A percentile compares a stretch with the other conserved stretches of the same genome.
phyloP scores from a whole-genome alignment of 208 protist species.

The Leptomonas pyrrhocoris region DNA sequence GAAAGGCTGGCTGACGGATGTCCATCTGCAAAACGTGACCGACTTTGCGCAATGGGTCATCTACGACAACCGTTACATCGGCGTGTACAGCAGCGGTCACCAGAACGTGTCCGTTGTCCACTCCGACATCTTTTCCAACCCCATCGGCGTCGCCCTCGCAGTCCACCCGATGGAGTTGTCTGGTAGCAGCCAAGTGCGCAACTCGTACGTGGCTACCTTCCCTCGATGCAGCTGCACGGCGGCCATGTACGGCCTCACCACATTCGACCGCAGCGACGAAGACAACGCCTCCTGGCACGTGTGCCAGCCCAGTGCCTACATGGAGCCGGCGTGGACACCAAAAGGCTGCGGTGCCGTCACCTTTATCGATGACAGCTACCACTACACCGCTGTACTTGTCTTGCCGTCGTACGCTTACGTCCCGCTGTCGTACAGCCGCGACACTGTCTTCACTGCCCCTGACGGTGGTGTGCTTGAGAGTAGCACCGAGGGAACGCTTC shows the following conservation, averaged over 20 bases:
- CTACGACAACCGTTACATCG: constrained; percentile 37
- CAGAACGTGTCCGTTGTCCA: constrained; percentile 26
- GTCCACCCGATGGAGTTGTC: constrained; percentile 15
- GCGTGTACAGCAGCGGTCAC: constrained; percentile 46
- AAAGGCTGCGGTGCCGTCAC: constrained; percentile 24
- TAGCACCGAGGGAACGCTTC: constrained; percentile 12
- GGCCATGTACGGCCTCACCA: constrained; percentile 4
- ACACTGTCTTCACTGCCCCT: constrained; percentile 12
- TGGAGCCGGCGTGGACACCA: constrained; percentile 2
- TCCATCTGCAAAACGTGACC: not conserved
- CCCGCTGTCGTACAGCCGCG: constrained; percentile 36
- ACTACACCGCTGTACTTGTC: constrained; percentile 37
- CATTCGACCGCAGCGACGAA: not conserved
- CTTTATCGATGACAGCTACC: constrained; percentile 31
- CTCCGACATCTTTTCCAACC: constrained; percentile 41
- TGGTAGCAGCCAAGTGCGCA: constrained; percentile 18
- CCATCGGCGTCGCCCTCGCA: constrained; percentile 36
- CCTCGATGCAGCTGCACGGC: constrained; percentile 22
- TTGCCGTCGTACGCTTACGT: constrained; percentile 33
- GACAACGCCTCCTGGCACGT: constrained; percentile 10
- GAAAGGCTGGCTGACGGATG: not conserved
- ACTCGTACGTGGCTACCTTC: constrained; percentile 32
- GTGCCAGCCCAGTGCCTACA: constrained; percentile 23
- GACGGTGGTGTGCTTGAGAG: constrained; percentile 8
- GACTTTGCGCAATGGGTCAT: constrained; percentile 12